Evolutionary conservation across 2,329 filamentous ascomycete species (phyloP), one percentile per base, ranked within the genome.

Genomic region (Venturia asperata): DNA sequence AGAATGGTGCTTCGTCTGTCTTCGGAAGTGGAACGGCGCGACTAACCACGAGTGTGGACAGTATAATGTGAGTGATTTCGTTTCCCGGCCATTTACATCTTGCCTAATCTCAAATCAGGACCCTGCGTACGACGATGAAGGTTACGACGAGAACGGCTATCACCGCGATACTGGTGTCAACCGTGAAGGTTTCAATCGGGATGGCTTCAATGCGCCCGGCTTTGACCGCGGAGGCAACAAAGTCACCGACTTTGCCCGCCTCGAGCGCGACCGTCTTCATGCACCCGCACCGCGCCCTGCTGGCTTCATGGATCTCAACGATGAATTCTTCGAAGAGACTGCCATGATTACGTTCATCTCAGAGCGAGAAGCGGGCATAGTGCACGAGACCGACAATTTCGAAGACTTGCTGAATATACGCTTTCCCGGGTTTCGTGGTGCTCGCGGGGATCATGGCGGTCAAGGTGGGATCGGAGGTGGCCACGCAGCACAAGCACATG

Each of bases 1-100:
- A 41, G 64, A 69, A 1, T 75, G 74, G 67, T 75, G 74, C 69
- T 75, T 74, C 58, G 52, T 75, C 58, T 75, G 74, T 58, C 11
- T 61, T 39, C 37, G 41, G 37, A 45, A 41, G 41, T 73, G 73
- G 34, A 65, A 70, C 27, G 47, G 67, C 15, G 74, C 73, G 72
- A n/a, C 37, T 10, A 72, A 71, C 10, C 30, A 67, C 5, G 73
- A 68, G 17, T 75, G 74, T 60, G 72, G 72, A 5, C 67, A 68
- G 1, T 75, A 75, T 62, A 73, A 73, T 2, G 52, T 56, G 19
- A 19, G 52, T 56, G 4, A 19, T 1, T 7, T 9, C 11, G 3
- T 37, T 10, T 37, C 19, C 1, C 7, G 3, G 15, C 17, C 13
- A 6, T 7, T n/a, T n/a, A n/a, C n/a, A 13, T 15, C 24, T 56